phyloP scores from a whole-genome alignment of 1,284 basidiomycete species.

The Ganoderma leucocontextum region DNA sequence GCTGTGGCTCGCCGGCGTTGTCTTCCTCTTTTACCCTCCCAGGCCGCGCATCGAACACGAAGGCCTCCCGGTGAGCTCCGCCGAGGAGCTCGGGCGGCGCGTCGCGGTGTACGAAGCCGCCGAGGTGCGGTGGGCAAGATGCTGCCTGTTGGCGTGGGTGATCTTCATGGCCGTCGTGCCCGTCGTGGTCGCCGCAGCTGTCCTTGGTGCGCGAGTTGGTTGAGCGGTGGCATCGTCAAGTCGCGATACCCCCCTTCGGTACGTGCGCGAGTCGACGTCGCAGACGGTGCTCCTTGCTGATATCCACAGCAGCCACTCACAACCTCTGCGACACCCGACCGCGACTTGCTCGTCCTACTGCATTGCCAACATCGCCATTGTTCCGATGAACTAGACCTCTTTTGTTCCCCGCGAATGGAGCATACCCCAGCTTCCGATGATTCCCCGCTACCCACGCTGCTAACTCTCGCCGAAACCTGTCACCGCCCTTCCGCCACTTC shows the following conservation, averaged over 20 bases:
- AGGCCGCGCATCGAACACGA: conserved; percentile 21
- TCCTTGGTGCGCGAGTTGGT: not conserved
- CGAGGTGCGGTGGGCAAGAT: conserved; percentile 27
- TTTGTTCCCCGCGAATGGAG: conserved; percentile 10
- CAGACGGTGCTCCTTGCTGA: not conserved
- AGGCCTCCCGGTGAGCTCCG: conserved; percentile 18
- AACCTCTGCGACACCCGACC: not conserved
- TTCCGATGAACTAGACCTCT: conserved; percentile 11
- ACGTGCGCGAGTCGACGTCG: not conserved
- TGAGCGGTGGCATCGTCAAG: not conserved
- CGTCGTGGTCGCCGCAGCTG: conserved; percentile 14
- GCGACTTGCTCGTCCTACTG: not conserved
- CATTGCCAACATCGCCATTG: not conserved
- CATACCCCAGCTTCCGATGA: conserved; percentile 9
- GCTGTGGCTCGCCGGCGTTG: conserved; percentile 25
- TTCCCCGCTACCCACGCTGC: not conserved
- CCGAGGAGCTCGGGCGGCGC: conserved; percentile 24
- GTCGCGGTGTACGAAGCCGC: conserved; percentile 18
- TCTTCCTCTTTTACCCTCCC: conserved; percentile 20
- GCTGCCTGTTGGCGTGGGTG: conserved; percentile 20
- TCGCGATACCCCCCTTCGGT: not conserved
- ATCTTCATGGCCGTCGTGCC: conserved; percentile 8
- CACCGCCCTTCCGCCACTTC: not conserved
- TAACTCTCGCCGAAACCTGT: not conserved
- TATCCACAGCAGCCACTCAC: not conserved